Base-by-base conservation (phyloP, 192 early-diverging fungal species). In the Coemansia sp. region DNA sequence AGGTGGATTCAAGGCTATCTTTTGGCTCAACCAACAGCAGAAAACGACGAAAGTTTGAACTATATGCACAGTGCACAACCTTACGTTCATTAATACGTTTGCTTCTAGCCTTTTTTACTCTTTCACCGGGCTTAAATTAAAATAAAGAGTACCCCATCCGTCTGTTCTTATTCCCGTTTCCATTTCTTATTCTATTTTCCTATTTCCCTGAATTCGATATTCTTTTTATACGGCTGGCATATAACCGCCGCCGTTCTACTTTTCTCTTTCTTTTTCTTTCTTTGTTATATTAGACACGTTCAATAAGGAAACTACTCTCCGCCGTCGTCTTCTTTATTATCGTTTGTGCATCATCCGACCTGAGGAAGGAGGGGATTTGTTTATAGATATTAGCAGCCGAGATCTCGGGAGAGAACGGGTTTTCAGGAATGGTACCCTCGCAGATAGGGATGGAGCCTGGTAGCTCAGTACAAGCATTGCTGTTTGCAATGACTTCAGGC, bases 401-500 rank as follows among this genome's bases (percentile, higher is more conserved):
- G 44, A 46, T 46, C 44, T 14, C 44, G 1, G 14, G 44, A 7
- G 30, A 3, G 30, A 2, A 3, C 30, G 30, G 30, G 30, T 30
- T 30, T 30, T 46, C 44, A 46, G 44, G 12, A 18, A 46, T 46
- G 44, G 10, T 46, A 16, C 14, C 14, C 44, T 18, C 44, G 16
- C 12, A 46, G 7, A 46, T 26, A 53, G 51, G 14, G 7, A 26
- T 16, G 51, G 63, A 39, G 6, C 35, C 46, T 18, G 55, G 63
- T 60, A 73, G 64, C 53, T 64, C 76, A 23, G 34, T 43, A 18
- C 77, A 79, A 35, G 77, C 77, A 14, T 79, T 72, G 72, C 59
- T 74, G 39, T 72, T 71, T 64, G 70, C 77, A 26, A 79, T 79
- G 77, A 79, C 77, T 12, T 74, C 71, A 8, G 77, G 71, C 4